Conservation (phyloP, 129 eudicot genomes). For the Daucus carota region DNA sequence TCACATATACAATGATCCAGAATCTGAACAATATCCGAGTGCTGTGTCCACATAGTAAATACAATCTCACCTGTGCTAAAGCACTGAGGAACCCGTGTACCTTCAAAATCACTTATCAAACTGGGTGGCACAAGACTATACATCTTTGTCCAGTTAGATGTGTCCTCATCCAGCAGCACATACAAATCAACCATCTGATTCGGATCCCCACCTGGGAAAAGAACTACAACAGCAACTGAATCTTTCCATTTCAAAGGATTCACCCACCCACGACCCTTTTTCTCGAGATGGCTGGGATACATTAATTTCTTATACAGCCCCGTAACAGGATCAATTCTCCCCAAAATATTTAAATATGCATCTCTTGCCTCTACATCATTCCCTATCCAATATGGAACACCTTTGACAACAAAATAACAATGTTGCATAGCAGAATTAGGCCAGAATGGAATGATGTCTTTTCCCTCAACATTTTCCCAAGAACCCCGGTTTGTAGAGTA, state of each 20-base stretch:
- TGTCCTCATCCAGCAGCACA: constrained; percentile 1
- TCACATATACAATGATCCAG: not conserved
- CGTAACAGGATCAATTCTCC: not conserved
- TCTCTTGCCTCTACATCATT: not conserved
- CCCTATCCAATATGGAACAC: constrained; percentile 1
- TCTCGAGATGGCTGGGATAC: not conserved
- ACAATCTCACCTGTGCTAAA: not conserved
- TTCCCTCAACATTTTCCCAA: not conserved
- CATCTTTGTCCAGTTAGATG: not conserved
- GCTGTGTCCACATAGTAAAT: not conserved
- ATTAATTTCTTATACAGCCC: not conserved
- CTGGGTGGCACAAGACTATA: not conserved
- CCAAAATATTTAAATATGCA: not conserved
- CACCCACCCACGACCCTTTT: not conserved
- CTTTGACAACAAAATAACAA: not conserved
- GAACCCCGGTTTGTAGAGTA: not conserved
- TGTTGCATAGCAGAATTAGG: not conserved
- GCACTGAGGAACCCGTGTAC: not conserved
- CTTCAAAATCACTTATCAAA: not conserved
- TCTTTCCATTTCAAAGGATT: not conserved
- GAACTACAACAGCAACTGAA: not conserved
- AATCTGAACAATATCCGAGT: not conserved
- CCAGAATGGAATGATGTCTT: not conserved
- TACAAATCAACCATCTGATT: not conserved
- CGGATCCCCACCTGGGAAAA: not conserved